Evolutionary conservation across 2,329 filamentous ascomycete genomes (phyloP).

Genomic region (Aspergillus texensis): DNA sequence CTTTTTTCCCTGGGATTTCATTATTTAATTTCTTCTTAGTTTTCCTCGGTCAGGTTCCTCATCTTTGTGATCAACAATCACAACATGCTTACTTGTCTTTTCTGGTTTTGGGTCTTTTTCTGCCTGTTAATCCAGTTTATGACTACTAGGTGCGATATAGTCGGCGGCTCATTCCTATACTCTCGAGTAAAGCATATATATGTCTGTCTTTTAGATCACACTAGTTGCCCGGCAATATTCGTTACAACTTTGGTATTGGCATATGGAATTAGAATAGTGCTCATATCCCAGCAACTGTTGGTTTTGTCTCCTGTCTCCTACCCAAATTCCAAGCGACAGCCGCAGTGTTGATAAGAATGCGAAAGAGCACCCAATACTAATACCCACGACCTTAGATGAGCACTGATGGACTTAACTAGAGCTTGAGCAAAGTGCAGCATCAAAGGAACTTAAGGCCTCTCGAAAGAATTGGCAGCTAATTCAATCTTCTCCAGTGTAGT

Average conservation of each 20-base stretch:
- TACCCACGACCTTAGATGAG: neutral
- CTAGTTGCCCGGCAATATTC: neutral
- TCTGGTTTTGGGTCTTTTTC: neutral
- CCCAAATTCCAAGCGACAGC: neutral
- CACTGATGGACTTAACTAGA: neutral
- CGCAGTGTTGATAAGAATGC: neutral
- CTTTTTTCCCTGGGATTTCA: neutral
- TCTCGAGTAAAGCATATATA: neutral
- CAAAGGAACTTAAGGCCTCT: neutral
- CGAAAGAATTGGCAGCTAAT: neutral
- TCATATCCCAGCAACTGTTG: neutral
- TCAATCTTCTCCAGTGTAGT: conserved; percentile 29
- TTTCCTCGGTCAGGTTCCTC: neutral
- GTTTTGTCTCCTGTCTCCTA: neutral
- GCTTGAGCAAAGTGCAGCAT: neutral
- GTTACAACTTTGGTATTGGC: neutral
- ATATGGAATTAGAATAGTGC: neutral
- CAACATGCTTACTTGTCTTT: neutral
- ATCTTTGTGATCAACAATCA: neutral
- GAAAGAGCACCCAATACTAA: neutral
- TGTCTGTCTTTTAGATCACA: no score
- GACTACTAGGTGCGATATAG: neutral
- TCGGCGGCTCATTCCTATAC: neutral
- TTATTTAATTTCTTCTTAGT: neutral
- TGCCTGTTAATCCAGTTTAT: neutral